A percentile compares a stretch with the other conserved stretches of the same genome.
Conservation (phyloP, 768 basidiomycete species). For the Mycena indigotica region DNA sequence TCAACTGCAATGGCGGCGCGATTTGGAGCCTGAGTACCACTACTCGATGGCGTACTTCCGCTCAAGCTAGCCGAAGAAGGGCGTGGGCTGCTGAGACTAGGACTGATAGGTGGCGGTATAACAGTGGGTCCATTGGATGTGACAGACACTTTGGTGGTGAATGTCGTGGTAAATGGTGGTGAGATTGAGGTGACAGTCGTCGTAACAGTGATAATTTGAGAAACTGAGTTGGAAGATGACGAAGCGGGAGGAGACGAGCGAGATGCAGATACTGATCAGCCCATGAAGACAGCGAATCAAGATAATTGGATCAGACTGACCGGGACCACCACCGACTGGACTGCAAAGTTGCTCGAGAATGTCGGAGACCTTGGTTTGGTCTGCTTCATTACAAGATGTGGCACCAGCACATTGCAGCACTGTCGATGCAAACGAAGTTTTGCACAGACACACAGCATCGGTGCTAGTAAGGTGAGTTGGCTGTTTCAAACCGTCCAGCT, state of each 20-base stretch:
- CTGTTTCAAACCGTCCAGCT: neutral
- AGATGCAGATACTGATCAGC: neutral
- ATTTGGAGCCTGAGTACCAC: too few relatives aligned
- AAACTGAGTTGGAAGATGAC: neutral
- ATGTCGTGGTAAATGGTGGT: constrained; percentile 14
- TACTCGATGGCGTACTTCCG: neutral
- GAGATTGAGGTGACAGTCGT: constrained; percentile 8
- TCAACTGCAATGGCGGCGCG: too few relatives aligned
- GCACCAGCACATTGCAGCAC: constrained; percentile 12
- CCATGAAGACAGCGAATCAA: too few relatives aligned
- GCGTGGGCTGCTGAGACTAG: neutral
- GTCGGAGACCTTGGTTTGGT: constrained; percentile 1
- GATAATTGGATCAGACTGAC: too few relatives aligned
- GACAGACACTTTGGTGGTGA: constrained; percentile 1
- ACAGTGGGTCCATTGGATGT: neutral
- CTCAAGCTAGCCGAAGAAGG: neutral
- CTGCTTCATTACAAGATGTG: constrained; percentile 9
- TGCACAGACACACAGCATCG: constrained; percentile 13
- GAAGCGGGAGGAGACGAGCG: neutral
- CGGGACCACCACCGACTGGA: too few relatives aligned
- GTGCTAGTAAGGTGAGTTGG: neutral
- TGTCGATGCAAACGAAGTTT: constrained; percentile 10
- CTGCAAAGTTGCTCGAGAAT: constrained; percentile 12
- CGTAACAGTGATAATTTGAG: neutral
- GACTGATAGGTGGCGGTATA: neutral